Evolutionary conservation across 1,284 basidiomycete genomes (phyloP).

Genomic region (Filobasidium uniguttulatum): DNA sequence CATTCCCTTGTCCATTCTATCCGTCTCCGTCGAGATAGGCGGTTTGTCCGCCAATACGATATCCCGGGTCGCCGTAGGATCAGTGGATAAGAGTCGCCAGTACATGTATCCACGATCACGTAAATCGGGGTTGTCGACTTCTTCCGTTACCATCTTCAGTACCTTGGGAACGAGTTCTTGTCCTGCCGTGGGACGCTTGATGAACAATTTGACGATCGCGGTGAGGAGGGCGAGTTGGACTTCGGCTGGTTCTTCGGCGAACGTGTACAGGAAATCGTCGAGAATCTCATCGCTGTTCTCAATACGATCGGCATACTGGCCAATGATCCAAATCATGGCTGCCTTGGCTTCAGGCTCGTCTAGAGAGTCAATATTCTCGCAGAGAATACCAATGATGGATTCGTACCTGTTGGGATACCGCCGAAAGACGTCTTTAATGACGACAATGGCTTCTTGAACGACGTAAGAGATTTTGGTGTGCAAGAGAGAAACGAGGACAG

Average conservation of each 20-base stretch:
- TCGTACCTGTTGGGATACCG: slow-evolving; percentile 97
- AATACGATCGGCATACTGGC: slow-evolving; percentile 93
- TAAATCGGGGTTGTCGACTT: slow-evolving; percentile 95
- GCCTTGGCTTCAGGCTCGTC: slow-evolving; percentile 98
- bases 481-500: slow-evolving; percentile 82
- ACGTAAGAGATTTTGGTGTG: slow-evolving; percentile 88
- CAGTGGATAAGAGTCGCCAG: slow-evolving; percentile 91
- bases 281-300: slow-evolving; percentile 90
- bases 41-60: slow-evolving; percentile 93
- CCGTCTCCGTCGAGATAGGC: slow-evolving; percentile 92
- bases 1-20: slow-evolving; percentile 89
- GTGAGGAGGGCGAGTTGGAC: slow-evolving; percentile 93
- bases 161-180: slow-evolving; percentile 82
- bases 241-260: slow-evolving; percentile 83
- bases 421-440: slow-evolving; percentile 99
- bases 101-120: slow-evolving; percentile 91
- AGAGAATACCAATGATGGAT: slow-evolving; percentile 87
- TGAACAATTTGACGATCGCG: slow-evolving; percentile 90
- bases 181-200: slow-evolving; percentile 82
- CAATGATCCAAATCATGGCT: slow-evolving; percentile 96
- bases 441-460: slow-evolving; percentile 93
- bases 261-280: slow-evolving; percentile 76
- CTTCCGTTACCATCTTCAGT: slow-evolving; percentile 85
- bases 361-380: slow-evolving; percentile 85
- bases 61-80: slow-evolving; percentile 74